Evolutionary conservation across 2,329 filamentous ascomycete genomes (phyloP).

Genomic region (Penicillium griseofulvum): DNA sequence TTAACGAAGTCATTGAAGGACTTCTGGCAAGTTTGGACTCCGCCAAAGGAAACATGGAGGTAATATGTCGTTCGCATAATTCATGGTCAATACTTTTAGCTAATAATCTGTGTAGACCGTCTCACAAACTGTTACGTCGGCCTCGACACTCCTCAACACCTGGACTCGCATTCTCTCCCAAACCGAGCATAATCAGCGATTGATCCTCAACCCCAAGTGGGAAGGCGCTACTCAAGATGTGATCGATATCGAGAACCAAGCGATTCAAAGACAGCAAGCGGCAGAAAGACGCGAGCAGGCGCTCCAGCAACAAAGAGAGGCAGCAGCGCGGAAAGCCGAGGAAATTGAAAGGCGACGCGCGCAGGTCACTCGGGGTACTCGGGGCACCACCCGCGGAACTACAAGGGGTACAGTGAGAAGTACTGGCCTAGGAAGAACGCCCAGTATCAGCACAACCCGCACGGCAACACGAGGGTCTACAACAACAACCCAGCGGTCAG

Average conservation of each 20-base stretch:
- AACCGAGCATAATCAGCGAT: conserved; percentile 92
- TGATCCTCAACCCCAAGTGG: conserved; percentile 86
- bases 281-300: conserved; percentile 74
- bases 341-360: conserved; percentile 46
- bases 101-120: conserved; percentile 61
- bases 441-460: conserved; percentile 31
- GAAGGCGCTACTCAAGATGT: conserved; percentile 84
- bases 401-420: conserved; percentile 35
- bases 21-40: conserved; percentile 46
- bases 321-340: conserved; percentile 56
- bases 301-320: conserved; percentile 73
- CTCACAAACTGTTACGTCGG: conserved; percentile 77
- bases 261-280: conserved; percentile 68
- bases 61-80: conserved; percentile 18
- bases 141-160: conserved; percentile 84
- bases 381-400: conserved; percentile 32
- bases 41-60: conserved; percentile 52
- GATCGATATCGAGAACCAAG: conserved; percentile 80
- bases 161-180: conserved; percentile 96
- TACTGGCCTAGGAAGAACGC: conserved; percentile 36
- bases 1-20: conserved; percentile 81
- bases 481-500: conserved; percentile 37
- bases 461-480: conserved; percentile 32
- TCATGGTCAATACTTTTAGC: not conserved
- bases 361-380: conserved; percentile 33